phyloP scores from a whole-genome alignment of 2,329 filamentous ascomycete species.

The Chalaropsis thielavioides region DNA sequence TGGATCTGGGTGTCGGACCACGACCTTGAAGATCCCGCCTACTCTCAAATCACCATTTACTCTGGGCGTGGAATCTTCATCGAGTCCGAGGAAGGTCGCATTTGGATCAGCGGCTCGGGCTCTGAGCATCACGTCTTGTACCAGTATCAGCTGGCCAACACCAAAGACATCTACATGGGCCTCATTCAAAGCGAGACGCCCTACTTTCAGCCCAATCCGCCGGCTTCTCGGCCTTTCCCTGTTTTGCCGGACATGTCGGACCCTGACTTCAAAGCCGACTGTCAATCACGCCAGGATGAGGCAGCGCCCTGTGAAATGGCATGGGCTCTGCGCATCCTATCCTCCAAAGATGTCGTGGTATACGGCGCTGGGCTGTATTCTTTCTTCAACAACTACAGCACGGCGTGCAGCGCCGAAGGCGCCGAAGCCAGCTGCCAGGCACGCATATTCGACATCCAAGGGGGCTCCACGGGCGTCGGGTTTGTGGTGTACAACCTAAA shows the following conservation, averaged over 20 bases:
- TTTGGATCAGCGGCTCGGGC: slow-evolving; percentile 51
- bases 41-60: slow-evolving; percentile 38
- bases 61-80: slow-evolving; percentile 37
- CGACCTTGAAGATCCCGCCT: slow-evolving; percentile 36
- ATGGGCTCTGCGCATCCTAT: slow-evolving; percentile 50
- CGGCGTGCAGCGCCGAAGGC: slow-evolving; percentile 30
- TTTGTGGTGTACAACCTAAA: slow-evolving; percentile 32
- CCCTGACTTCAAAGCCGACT: slow-evolving; percentile 37
- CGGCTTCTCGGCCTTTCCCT: slow-evolving; percentile 42
- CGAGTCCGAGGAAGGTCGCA: slow-evolving; percentile 25
- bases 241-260: slow-evolving; percentile 31
- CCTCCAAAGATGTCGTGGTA: slow-evolving; percentile 39
- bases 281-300: slow-evolving; percentile 24
- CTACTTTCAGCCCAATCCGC: slow-evolving; percentile 55
- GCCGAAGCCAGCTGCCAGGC: slow-evolving; percentile 34
- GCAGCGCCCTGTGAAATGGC: slow-evolving; percentile 38
- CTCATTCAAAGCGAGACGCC: slow-evolving; percentile 56
- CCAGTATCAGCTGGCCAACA: slow-evolving; percentile 50
- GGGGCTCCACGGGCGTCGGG: slow-evolving; percentile 17
- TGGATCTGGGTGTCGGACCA: slow-evolving; percentile 39
- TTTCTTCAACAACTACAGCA: slow-evolving; percentile 52
- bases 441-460: slow-evolving; percentile 27
- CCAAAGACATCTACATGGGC: slow-evolving; percentile 47
- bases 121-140: slow-evolving; percentile 54
- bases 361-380: slow-evolving; percentile 54